Percentiles rank a stretch among this genome's conserved stretches.
Conservation (phyloP, 2,329 filamentous ascomycete species). For the Talaromyces marneffei region DNA sequence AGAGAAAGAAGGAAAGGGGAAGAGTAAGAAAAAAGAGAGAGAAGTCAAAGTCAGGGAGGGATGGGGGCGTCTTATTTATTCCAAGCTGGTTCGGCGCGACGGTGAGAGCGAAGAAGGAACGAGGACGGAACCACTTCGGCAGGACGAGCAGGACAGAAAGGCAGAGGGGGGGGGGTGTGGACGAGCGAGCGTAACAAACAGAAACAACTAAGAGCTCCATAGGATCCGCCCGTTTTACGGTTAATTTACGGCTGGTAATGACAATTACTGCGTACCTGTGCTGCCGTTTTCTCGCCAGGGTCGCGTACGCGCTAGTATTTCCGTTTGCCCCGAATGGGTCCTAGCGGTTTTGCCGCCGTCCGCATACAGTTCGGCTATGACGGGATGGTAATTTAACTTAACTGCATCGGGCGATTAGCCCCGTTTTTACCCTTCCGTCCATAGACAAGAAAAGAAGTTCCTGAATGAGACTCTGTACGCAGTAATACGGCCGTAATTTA, state of each 20-base stretch:
- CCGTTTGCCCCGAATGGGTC: not conserved
- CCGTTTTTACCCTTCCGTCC: conserved; percentile 4
- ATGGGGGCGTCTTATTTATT: conserved; percentile 15
- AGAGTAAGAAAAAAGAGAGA: conserved; percentile 12
- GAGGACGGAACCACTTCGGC: conserved; percentile 23
- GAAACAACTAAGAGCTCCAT: conserved; percentile 3
- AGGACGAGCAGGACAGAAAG: conserved; percentile 14
- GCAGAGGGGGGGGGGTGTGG: not conserved
- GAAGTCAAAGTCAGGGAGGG: not conserved
- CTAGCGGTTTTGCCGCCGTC: conserved; percentile 5
- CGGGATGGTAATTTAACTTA: conserved; percentile 11
- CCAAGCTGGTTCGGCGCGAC: conserved; percentile 7
- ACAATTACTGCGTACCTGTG: not conserved
- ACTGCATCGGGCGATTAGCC: not conserved
- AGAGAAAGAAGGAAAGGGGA: conserved; percentile 19
- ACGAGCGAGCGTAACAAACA: conserved; percentile 4
- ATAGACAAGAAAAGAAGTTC: not conserved
- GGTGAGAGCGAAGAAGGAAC: conserved; percentile 5
- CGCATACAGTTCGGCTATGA: conserved; percentile 13
- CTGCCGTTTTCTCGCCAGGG: not conserved
- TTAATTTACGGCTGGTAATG: not conserved
- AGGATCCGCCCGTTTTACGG: conserved; percentile 9
- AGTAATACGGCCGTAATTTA: not conserved
- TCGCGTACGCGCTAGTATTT: not conserved
- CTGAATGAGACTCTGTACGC: not conserved